These are phyloP conservation scores for Tagetes erecta DNA, from an alignment of 129 eudicot species.

Conservation along the genomic window DNA sequence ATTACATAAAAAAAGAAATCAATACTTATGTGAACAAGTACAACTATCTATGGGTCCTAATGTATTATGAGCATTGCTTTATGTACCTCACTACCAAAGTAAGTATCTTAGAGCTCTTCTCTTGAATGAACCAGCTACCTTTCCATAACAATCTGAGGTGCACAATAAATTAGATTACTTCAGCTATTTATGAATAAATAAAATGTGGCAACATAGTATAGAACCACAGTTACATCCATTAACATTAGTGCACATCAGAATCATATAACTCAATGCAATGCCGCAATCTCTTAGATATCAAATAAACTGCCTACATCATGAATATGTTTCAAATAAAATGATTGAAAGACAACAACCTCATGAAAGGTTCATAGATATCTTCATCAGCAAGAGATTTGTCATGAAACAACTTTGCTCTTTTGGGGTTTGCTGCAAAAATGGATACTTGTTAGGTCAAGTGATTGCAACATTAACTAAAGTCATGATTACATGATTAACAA, in stretches of 20 bases:
- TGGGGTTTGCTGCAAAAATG: conserved; percentile 65
- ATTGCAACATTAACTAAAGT: conserved; percentile 8
- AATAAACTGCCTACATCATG: conserved; percentile 15
- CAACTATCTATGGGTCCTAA: neutral
- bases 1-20: conserved; percentile 17
- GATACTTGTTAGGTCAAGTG: conserved; percentile 19
- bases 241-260: conserved; percentile 15
- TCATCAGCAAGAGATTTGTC: conserved; percentile 73
- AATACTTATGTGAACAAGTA: neutral
- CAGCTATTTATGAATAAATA: neutral
- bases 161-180: conserved; percentile 15
- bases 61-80: conserved; percentile 14
- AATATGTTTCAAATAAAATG: conserved; percentile 10
- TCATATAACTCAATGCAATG: conserved; percentile 17
- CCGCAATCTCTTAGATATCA: conserved; percentile 16
- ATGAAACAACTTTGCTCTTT: conserved; percentile 73
- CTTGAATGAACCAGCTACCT: conserved; percentile 97
- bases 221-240: conserved; percentile 15
- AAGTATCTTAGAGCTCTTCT: conserved; percentile 94
- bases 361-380: conserved; percentile 81
- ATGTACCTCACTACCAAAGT: conserved; percentile 72
- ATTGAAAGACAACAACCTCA: conserved; percentile 53
- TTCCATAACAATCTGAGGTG: conserved; percentile 77
- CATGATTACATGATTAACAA: neutral
- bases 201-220: conserved; percentile 6